phyloP scores from a whole-genome alignment of 768 basidiomycete genomes.

The Xanthoconium purpureum region DNA sequence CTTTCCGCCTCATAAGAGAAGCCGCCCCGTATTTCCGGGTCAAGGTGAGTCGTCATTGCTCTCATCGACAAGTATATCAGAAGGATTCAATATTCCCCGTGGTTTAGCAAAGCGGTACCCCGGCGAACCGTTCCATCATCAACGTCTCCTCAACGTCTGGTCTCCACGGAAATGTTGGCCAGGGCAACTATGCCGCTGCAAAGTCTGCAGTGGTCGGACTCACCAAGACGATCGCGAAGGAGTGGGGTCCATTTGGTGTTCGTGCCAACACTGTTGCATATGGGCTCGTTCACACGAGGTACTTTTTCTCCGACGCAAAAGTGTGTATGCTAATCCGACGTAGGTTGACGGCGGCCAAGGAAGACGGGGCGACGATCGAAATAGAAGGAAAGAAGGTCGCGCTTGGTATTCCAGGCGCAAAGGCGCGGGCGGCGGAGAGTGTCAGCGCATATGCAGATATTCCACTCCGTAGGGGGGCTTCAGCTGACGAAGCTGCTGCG shows the following conservation, averaged over 20 bases:
- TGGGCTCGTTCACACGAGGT: slow-evolving; percentile 77
- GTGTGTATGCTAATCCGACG: slow-evolving; percentile 1
- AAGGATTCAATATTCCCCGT: not conserved
- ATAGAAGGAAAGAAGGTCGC: slow-evolving; percentile 83
- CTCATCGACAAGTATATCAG: not conserved
- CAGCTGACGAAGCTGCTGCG: slow-evolving; percentile 73
- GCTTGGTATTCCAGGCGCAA: slow-evolving; percentile 69
- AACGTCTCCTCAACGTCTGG: slow-evolving; percentile 84
- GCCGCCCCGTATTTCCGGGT: slow-evolving; percentile 83
- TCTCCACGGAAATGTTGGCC: slow-evolving; percentile 84
- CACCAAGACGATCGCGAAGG: slow-evolving; percentile 84
- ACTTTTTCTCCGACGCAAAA: not conserved
- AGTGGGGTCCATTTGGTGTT: slow-evolving; percentile 82
- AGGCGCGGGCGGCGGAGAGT: slow-evolving; percentile 36
- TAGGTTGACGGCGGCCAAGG: slow-evolving; percentile 78
- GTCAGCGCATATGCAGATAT: slow-evolving; percentile 46
- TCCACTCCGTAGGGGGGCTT: slow-evolving; percentile 67
- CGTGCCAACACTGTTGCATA: slow-evolving; percentile 81
- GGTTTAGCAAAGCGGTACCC: slow-evolving; percentile 43
- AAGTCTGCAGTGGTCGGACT: slow-evolving; percentile 77
- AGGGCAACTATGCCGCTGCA: slow-evolving; percentile 78
- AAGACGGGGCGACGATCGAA: slow-evolving; percentile 69
- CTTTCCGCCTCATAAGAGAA: slow-evolving; percentile 79
- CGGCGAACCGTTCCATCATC: slow-evolving; percentile 70
- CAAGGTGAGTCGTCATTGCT: slow-evolving; percentile 43